phyloP scores from a whole-genome alignment of 306 rosid species.

The Prunus campanulata region DNA sequence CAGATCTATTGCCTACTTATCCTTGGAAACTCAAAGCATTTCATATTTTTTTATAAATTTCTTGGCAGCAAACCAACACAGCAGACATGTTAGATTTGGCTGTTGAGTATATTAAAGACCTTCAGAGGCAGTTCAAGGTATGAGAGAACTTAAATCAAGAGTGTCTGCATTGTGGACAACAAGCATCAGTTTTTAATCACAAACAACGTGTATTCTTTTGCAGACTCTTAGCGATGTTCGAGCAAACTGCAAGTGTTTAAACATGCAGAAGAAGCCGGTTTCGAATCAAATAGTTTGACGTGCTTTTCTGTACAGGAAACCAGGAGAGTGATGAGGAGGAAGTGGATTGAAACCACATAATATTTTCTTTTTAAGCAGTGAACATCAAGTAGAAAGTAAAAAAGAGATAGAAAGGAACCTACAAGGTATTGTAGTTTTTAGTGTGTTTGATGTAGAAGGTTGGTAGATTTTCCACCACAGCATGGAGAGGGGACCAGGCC shows the following conservation, averaged over 20 bases:
- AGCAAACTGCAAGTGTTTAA: slow-evolving; percentile 73
- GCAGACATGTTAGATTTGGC: slow-evolving; percentile 99
- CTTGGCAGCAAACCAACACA: slow-evolving; percentile 88
- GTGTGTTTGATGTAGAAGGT: slow-evolving; percentile 20
- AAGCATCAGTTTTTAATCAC: background rate
- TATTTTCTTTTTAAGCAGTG: slow-evolving; percentile 16
- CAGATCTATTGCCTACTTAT: background rate
- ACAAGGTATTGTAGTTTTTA: slow-evolving; percentile 15
- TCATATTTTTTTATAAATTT: background rate
- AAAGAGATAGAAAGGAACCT: background rate
- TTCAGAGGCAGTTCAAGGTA: slow-evolving; percentile 89
- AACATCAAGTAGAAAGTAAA: slow-evolving; percentile 30
- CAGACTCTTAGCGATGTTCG: slow-evolving; percentile 69
- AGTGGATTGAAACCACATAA: slow-evolving; percentile 24
- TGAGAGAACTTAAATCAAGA: slow-evolving; percentile 2
- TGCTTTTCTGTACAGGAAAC: slow-evolving; percentile 23
- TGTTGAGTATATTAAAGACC: slow-evolving; percentile 84
- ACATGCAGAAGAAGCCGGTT: slow-evolving; percentile 48
- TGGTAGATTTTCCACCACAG: slow-evolving; percentile 22
- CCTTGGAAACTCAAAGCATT: slow-evolving; percentile 16
- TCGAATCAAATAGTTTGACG: slow-evolving; percentile 48
- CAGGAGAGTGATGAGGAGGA: slow-evolving; percentile 20
- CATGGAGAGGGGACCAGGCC: slow-evolving; percentile 14
- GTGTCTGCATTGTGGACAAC: background rate
- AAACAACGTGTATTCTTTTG: slow-evolving; percentile 1